Evolutionary conservation across 2,329 filamentous ascomycete species (phyloP), one percentile per base, ranked within the genome.

Genomic region (Exophiala viscosa): DNA sequence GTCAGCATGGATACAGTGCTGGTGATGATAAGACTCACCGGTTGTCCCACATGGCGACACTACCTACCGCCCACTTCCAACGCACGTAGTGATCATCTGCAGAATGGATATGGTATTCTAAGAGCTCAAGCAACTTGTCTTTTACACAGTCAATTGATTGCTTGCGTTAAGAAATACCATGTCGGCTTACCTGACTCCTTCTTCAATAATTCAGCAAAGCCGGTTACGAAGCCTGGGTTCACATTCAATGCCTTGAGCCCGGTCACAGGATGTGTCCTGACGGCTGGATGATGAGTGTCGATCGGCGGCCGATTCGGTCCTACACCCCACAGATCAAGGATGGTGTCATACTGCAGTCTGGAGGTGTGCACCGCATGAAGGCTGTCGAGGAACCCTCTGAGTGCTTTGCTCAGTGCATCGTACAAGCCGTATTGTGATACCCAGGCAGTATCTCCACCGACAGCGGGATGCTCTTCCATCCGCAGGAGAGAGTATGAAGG

Each of bases 21-120:
- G 20, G 3, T 23, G 3, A 6, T 23, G 20, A 23, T 23, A 6
- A 23, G 20, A 3, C 20, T 23, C 20, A 57, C 50, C 54, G 46
- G 52, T 79, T 78, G 48, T 79, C 76, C 76, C 76, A 79, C 65
- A 78, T 73, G 1, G 76, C 76, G 2, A 77, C 72, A 20, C 70
- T 73, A 1, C 76, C 75, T 3, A 75, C 72, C 0, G 67, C 63
- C 76, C 76, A 79, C 57, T 77, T 79, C 71, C 73, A 77, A 1
- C 75, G 65, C 5, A 79, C 75, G 18, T 69, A 69, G 57, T 77
- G 75, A 55, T 79, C 77, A 44, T 78, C 75, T 1, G 74, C 75
- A 0, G 73, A 71, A 57, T 77, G 75, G 23, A 78, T 71, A 56
- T 78, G 75, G 38, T 60, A 59, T 35, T 58, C 59, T 18, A 63